Base-by-base conservation (phyloP, 2,329 filamentous ascomycete species). In the Talaromyces sp. region DNA sequence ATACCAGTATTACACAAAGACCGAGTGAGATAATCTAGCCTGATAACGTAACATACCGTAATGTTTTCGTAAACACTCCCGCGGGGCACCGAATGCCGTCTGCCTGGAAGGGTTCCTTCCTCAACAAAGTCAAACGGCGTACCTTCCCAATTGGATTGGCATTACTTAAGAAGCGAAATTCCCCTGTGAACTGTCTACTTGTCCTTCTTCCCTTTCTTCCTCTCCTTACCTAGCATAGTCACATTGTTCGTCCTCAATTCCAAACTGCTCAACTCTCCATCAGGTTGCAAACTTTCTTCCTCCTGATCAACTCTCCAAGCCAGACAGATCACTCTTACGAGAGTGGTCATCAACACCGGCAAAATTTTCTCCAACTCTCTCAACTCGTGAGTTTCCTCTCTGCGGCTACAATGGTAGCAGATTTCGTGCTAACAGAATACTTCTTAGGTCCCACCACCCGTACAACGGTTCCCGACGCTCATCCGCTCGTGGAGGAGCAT, bases 351-450 rank as follows among this genome's bases (percentile, higher is more conserved):
- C 69, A 77, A 75, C 73, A 85, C 84, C 89, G 90, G 86, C 92
- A 97, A 91, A 84, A 97, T 92, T 93, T 97, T 97, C 90, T 94
- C 93, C 86, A 97, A 96, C 84, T 90, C 96, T 75, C 90, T 97
- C 73, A 95, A 95, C 87, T 97, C 93, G 93, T 97, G 87, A 80
- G 92, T 83, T 10, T 33, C 43, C 31, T 33, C 52, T 24, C 33
- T 22, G 13, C 11, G 10, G 19, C 52, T 22, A 10, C n/a, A 37
- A 8, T 59, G 47, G 58, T 7, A 22, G 14, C n/a, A 16, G 14
- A 54, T 45, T 33, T 77, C 19, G 27, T 64, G 52, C 37, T 62
- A 43, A n/a, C 16, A 5, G 31, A 37, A 49, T 45, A 16, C 19
- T 41, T 35, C 67, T 49, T 79, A 97, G 93, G 80, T 87, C 89